Conservation (phyloP, 768 basidiomycete genomes). For the Boletus vermiculosoides region DNA sequence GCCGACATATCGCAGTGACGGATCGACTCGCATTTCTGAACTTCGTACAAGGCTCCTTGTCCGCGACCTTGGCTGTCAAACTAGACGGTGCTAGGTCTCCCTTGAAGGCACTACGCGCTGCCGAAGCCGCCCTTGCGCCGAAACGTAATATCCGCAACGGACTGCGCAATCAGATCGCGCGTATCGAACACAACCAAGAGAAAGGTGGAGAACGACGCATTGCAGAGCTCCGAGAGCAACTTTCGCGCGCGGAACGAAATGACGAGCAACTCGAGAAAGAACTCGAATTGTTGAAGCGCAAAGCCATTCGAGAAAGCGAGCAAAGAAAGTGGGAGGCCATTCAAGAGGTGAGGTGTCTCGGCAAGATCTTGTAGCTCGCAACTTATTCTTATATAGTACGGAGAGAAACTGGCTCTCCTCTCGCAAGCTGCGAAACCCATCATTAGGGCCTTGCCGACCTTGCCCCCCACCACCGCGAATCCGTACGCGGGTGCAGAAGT, state of each 20-base stretch:
- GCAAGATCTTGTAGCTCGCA: not conserved
- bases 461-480: constrained; percentile 56
- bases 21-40: constrained; percentile 83
- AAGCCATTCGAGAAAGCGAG: constrained; percentile 75
- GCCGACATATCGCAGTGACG: constrained; percentile 49
- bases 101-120: constrained; percentile 69
- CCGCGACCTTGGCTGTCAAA: constrained; percentile 56
- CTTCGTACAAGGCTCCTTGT: constrained; percentile 70
- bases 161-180: constrained; percentile 58
- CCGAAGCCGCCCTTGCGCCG: constrained; percentile 60
- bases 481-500: constrained; percentile 63
- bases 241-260: constrained; percentile 61
- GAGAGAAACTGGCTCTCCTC: constrained; percentile 73
- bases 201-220: constrained; percentile 66
- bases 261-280: constrained; percentile 70
- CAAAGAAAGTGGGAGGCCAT: constrained; percentile 77
- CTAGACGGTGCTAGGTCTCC: constrained; percentile 64
- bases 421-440: constrained; percentile 69
- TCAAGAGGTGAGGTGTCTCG: constrained; percentile 54
- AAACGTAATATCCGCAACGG: constrained; percentile 59
- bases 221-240: constrained; percentile 66
- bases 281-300: constrained; percentile 69
- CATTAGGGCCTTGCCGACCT: constrained; percentile 56
- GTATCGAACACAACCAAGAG: constrained; percentile 65
- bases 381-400: constrained; percentile 50